Evolutionary conservation across 345 rosid genomes (phyloP).

Genomic region (Brassica rapa): DNA sequence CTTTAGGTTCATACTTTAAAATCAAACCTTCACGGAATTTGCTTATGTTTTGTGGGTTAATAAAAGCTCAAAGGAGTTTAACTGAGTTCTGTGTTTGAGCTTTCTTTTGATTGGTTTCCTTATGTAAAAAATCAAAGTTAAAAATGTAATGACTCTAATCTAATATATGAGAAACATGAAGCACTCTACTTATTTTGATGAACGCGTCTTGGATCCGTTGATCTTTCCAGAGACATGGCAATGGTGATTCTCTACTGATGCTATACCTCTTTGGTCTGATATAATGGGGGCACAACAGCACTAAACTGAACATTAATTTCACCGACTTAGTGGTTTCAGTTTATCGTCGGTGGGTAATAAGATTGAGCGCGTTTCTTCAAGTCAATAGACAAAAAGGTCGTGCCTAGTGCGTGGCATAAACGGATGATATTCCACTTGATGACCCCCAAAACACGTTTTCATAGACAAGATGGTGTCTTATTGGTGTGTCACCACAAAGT

Average conservation of each 20-base stretch:
- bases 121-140: neutral
- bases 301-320: too few relatives aligned
- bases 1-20: constrained; percentile 1
- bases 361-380: neutral
- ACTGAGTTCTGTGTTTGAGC: neutral
- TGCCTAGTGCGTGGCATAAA: neutral
- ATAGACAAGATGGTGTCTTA: neutral
- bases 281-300: too few relatives aligned
- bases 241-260: neutral
- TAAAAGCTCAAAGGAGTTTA: neutral
- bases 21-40: neutral
- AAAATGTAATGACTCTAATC: neutral
- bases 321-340: neutral
- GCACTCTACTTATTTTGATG: neutral
- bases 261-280: neutral
- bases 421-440: neutral
- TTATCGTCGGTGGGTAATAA: neutral
- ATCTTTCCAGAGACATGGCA: neutral
- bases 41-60: neutral
- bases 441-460: neutral
- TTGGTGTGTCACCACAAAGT: constrained; percentile 1
- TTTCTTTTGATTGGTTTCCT: neutral
- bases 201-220: neutral
- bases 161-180: neutral
- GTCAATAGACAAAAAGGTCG: neutral